Conservation (phyloP, 2,329 filamentous ascomycete genomes). For the Botrytis hyacinthi region DNA sequence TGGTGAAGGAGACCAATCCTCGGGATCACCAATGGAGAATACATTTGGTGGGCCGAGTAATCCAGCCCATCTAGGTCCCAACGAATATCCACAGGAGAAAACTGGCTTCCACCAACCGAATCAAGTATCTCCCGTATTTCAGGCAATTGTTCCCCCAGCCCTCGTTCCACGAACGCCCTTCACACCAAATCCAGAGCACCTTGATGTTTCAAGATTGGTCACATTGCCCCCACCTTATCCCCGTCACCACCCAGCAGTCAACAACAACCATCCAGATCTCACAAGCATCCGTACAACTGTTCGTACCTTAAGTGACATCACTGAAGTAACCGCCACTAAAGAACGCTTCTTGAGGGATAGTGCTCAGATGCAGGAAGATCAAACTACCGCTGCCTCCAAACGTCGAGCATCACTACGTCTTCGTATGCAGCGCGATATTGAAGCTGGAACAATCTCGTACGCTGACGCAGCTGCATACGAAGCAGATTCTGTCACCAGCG, state of each 20-base stretch:
- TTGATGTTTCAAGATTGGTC: constrained; percentile 89
- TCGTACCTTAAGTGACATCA: constrained; percentile 69
- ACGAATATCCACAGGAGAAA: constrained; percentile 67
- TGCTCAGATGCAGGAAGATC: constrained; percentile 58
- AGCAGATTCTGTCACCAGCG: constrained; percentile 67
- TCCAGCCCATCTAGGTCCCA: constrained; percentile 37
- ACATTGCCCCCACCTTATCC: constrained; percentile 93
- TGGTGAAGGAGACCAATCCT: constrained; percentile 41
- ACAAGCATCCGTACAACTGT: constrained; percentile 72
- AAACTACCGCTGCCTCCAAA: constrained; percentile 48
- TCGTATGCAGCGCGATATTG: constrained; percentile 77
- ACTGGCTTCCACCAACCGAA: constrained; percentile 50
- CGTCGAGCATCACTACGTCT: constrained; percentile 64
- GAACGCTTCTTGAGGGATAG: constrained; percentile 56
- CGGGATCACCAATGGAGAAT: constrained; percentile 22
- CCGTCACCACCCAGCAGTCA: constrained; percentile 90
- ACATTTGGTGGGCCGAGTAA: constrained; percentile 25
- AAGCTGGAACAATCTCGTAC: constrained; percentile 75
- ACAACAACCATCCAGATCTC: constrained; percentile 93
- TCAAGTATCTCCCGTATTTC: constrained; percentile 34
- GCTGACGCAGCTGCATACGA: constrained; percentile 81
- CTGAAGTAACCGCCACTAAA: constrained; percentile 68
- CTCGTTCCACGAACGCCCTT: constrained; percentile 42
- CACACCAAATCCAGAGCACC: constrained; percentile 51
- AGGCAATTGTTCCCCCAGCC: constrained; percentile 30